Evolutionary conservation across 805 yeast species (phyloP), one percentile per base, ranked within the genome.

Genomic region (Pichia sporocuriosa): DNA sequence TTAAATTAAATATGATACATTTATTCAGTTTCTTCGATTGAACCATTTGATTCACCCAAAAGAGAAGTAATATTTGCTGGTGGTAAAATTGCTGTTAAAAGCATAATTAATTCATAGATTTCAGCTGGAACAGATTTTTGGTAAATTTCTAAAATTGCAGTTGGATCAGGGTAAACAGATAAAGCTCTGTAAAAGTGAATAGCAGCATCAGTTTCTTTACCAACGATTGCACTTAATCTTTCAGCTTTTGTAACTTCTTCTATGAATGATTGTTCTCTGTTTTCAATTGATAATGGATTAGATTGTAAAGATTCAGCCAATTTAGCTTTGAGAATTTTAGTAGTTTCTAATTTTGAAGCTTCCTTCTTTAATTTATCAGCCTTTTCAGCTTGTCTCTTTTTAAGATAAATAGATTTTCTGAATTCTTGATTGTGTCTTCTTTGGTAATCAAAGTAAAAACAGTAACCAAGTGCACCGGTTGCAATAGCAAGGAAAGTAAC

Each of bases 131-230:
- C 79, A 40, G 89, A 75, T 70, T 84, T 84, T 70, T 90, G 96
- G 68, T 86, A 90, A 55, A 90, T 80, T 39, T 82, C 83, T 60
- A 93, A 73, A 54, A 93, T 77, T 56, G 87, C 96, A 43, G 94
- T 81, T 45, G 98, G 99, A 63, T 84, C 82, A 47, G 98, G 97
- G 65, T 89, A 90, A 38, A 88, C 89, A 32, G 86, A 77, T 59
- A 93, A 72, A 12, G 97, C 97, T 65, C 86, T 84, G 76, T 93
- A 93, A 74, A 88, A 93, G 52, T 81, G 75, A 52, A 89, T 70
- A 29, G 98, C 97, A 34, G 97, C 81, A 46, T 82, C 86, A 49
- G 83, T 65, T 62, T 84, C 86, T 52, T 75, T 73, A 50, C 80
- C 82, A 47, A 83, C 79, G 26, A 67, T 58, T 49, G 75, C 69